Base-by-base conservation (phyloP, 768 basidiomycete species). In the Boletus sp. region DNA sequence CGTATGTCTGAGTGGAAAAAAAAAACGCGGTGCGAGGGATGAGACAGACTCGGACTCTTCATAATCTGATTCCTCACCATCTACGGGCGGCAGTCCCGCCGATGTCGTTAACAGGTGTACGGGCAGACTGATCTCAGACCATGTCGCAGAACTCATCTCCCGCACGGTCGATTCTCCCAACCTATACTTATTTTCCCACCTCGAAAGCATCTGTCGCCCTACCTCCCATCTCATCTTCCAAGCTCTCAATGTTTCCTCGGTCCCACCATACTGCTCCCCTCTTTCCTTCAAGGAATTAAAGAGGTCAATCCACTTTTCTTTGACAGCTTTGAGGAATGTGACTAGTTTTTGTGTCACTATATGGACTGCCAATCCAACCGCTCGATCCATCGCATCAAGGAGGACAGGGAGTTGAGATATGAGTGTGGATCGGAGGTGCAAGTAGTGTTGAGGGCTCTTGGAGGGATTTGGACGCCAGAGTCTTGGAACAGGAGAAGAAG, bases 341-440 rank as follows among this genome's bases (percentile, higher is more conserved):
- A 21, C 21, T 21, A 13, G 21, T 52, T 82, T 75, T 2, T 70
- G 70, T 0, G 77, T 77, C 27, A 88, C 71, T 33, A 78, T 72
- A 2, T 72, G 60, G 0, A 87, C 73, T 49, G 76, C 75, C 2
- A 73, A 64, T 1, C 70, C 72, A 42, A 86, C 72, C 7, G 86
- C 88, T 27, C 69, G 69, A 52, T 85, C 77, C 41, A 89, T 66
- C 8, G 87, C 72, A 3, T 32, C 11, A 5, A 32, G 32, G 23
- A 86, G 88, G 1, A 67, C 62, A 3, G 90, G 90, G 1, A 92
- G 79, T 60, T 92, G 87, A 0, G 75, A 73, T 2, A 76, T 77
- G 5, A 92, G 80, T 57, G 87, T 84, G 1, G 78, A 84, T 6
- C 84, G 79, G 10, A 91, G 75, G 0, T 85, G 79, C 9, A 91